Base-by-base conservation (phyloP, 2,329 filamentous ascomycete species). In the Aspergillus fumigatus region DNA sequence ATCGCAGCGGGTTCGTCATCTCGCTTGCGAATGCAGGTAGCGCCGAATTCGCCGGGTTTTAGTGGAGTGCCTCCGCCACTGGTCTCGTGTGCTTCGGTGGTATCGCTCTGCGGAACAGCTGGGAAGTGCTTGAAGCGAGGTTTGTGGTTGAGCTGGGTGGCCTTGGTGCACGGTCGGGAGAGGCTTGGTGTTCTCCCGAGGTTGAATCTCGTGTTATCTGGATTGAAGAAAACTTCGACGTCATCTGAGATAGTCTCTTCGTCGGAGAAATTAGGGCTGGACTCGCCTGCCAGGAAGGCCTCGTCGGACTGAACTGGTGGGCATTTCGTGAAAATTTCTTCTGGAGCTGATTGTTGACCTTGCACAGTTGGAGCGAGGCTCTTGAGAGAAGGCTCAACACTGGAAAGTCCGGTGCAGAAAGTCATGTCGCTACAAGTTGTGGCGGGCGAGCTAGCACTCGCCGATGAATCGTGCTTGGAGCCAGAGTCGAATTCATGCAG, bases 211-310 rank as follows among this genome's bases (percentile, higher is more conserved):
- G 14, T 38, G 5, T 49, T 49, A 11, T 63, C 60, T 17, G 60
- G 53, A 23, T 60, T 54, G 3, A 65, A 53, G 23, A 62, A 66
- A 3, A 62, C 59, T 50, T 67, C 62, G 2, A 61, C 51, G n/a
- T 64, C 59, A 41, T 58, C 54, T 3, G 56, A 40, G 21, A 26
- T 23, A 6, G 45, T 41, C 1, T 58, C 51, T 5, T 35, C 45
- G 21, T 40, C 43, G 17, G 6, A 21, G 48, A 14, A n/a, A 26
- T 17, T 32, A 41, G 0, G 53, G 35, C 7, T 48, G 35, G 38
- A 43, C 29, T 25, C 40, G 4, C 51, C 50, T 7, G 38, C 21
- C 3, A 62, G 56, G 50, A 62, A 61, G 19, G 52, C 47, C 4
- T 61, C 56, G 7, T 48, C 21, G 21, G 58, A 50, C 27, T 56